Conservation (phyloP, 2,329 filamentous ascomycete genomes). For the Ophiostoma ips region DNA sequence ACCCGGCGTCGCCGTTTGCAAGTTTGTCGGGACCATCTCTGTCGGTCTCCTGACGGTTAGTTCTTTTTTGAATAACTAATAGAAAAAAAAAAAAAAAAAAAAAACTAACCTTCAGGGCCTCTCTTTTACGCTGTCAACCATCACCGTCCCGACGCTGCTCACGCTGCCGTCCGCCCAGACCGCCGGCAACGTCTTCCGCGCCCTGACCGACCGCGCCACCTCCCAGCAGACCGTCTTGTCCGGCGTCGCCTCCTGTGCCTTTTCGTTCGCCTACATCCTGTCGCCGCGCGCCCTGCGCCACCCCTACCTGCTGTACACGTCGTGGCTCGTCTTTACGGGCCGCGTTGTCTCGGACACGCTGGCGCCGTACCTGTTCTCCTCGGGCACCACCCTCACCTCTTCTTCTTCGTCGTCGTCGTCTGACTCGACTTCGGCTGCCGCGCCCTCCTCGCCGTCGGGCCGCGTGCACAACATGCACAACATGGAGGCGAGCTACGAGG, state of each 20-base stretch:
- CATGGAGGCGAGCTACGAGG: conserved; percentile 61
- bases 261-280: conserved; percentile 64
- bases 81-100: background rate
- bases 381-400: no score
- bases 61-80: conserved; percentile 11
- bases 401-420: no score
- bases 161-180: conserved; percentile 61
- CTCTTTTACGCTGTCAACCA: conserved; percentile 67
- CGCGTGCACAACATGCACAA: conserved; percentile 18
- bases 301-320: conserved; percentile 82
- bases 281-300: conserved; percentile 65
- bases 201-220: conserved; percentile 48
- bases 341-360: conserved; percentile 37
- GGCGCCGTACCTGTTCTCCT: conserved; percentile 29
- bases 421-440: conserved; percentile 14
- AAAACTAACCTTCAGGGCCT: conserved; percentile 49
- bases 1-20: conserved; percentile 61
- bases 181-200: conserved; percentile 56
- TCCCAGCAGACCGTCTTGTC: conserved; percentile 54
- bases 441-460: conserved; percentile 15
- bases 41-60: conserved; percentile 78
- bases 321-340: conserved; percentile 51
- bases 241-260: conserved; percentile 52
- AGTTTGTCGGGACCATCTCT: conserved; percentile 86
- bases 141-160: conserved; percentile 69